Evolutionary conservation across 805 yeast species (phyloP), one percentile per base, ranked within the genome.

Genomic region (Saturnispora saitoi): DNA sequence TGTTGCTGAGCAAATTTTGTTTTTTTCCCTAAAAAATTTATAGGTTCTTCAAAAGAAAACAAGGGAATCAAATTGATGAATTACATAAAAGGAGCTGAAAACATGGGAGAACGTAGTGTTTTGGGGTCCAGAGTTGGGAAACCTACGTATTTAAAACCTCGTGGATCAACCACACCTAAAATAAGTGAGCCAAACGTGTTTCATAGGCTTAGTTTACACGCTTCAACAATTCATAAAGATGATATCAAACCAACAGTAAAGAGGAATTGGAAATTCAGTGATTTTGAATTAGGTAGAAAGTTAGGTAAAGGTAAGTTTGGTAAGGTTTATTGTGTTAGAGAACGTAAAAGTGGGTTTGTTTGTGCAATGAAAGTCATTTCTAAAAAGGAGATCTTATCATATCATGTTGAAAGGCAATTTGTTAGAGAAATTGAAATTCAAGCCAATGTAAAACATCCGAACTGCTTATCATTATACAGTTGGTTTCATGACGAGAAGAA

Each of bases 241-340:
- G 28, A n/a, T 4, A 31, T 20, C 17, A 30, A 11, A 43, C 19
- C 39, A 31, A 28, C 30, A 20, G 8, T n/a, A 6, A 40, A 19
- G 26, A 46, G 30, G 22, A 47, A 51, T 15, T 64, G 67, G 67
- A 60, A 55, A 43, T 53, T 61, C 19, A 39, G 52, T 28, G 93
- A 86, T 60, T 91, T 91, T 66, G 96, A 89, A 56, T 75, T 91
- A 39, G 98, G 97, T 15, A 76, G 81, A 47, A 81, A 83, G 49
- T 72, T 91, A 43, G 99, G 98, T 0, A 88, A 86, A 61, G 99
- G 99, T 6, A 88, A 89, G 63, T 81, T 90, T 58, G 99, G 99
- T 8, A 81, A 79, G 58, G 98, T 93, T 1, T 90, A 88, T 65
- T 86, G 96, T 61, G 97, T 84, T 8, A 74, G 75, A 48, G 96